A percentile compares a stretch with the other conserved stretches of the same genome.
phyloP scores from a whole-genome alignment of 176 grass and related monocot genomes.

The Tillandsia fasciculata region DNA sequence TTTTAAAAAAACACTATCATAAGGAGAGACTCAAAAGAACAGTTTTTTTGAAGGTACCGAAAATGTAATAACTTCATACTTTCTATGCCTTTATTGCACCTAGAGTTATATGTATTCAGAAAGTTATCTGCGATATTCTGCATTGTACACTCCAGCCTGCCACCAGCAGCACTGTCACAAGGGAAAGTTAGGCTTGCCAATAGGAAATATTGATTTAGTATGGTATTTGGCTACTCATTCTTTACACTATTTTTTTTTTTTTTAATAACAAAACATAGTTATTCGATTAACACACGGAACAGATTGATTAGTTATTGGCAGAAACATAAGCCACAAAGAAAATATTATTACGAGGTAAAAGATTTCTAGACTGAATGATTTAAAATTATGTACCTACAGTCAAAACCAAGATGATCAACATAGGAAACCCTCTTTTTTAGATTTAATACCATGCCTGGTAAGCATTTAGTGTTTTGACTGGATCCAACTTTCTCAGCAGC shows the following conservation, averaged over 20 bases:
- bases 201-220: neutral
- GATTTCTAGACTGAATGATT: neutral
- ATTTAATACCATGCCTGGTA: constrained; percentile 95
- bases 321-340: neutral
- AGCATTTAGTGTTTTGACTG: constrained; percentile 52
- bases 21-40: neutral
- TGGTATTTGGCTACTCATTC: neutral
- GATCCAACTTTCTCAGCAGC: constrained; percentile 78
- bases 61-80: constrained; percentile 52
- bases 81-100: constrained; percentile 66
- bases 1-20: neutral
- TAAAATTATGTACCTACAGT: constrained; percentile 72
- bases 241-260: too few relatives aligned
- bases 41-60: constrained; percentile 15
- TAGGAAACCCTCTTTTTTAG: constrained; percentile 80
- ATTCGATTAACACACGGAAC: too few relatives aligned
- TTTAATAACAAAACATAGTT: too few relatives aligned
- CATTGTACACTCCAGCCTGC: constrained; percentile 94
- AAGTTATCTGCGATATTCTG: constrained; percentile 95
- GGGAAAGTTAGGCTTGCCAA: constrained; percentile 1
- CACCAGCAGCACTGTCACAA: constrained; percentile 53
- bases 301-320: neutral
- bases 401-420: constrained; percentile 78
- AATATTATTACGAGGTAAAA: neutral
- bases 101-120: constrained; percentile 55